A percentile compares a stretch with the other conserved stretches of the same genome.
Evolutionary conservation across 768 basidiomycete species (phyloP).

Genomic region (Leucosporidium creatinivorum): DNA sequence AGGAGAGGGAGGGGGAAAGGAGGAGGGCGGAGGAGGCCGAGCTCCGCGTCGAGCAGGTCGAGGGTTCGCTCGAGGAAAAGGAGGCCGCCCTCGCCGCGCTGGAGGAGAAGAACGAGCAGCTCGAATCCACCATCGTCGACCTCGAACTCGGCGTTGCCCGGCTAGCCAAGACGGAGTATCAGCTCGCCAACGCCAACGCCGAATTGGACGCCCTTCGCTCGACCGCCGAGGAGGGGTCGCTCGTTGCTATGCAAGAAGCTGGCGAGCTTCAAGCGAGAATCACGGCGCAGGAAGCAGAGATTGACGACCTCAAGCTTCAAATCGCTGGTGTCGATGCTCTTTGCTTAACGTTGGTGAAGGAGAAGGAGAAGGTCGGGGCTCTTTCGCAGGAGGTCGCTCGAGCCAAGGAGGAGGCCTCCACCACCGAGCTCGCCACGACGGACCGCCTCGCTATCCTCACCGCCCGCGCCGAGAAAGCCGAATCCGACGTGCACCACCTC

Average conservation of each 20-base stretch:
- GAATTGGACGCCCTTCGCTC: slow-evolving; percentile 18
- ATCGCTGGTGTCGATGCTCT: slow-evolving; percentile 5
- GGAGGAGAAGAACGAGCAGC: neutral
- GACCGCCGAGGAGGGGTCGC: slow-evolving; percentile 5
- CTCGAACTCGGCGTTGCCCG: neutral
- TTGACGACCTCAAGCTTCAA: slow-evolving; percentile 11
- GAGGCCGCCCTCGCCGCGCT: neutral
- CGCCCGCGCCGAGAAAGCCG: slow-evolving; percentile 10
- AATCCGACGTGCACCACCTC: neutral
- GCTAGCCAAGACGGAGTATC: neutral
- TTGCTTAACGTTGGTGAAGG: slow-evolving; percentile 8
- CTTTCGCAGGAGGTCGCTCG: slow-evolving; percentile 17
- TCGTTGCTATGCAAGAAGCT: neutral
- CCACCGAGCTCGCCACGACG: neutral
- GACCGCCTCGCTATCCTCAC: neutral
- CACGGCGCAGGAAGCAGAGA: slow-evolving; percentile 3
- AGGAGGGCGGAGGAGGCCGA: neutral
- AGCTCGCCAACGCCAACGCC: neutral
- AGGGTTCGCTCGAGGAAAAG: neutral
- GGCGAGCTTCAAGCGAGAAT: slow-evolving; percentile 5
- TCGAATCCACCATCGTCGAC: neutral
- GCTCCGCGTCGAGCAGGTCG: neutral
- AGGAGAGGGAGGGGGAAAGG: neutral
- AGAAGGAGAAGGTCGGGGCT: slow-evolving; percentile 1
- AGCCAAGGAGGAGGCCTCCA: neutral